Conservation (phyloP, 768 basidiomycete genomes). For the Cubamyces sp. region DNA sequence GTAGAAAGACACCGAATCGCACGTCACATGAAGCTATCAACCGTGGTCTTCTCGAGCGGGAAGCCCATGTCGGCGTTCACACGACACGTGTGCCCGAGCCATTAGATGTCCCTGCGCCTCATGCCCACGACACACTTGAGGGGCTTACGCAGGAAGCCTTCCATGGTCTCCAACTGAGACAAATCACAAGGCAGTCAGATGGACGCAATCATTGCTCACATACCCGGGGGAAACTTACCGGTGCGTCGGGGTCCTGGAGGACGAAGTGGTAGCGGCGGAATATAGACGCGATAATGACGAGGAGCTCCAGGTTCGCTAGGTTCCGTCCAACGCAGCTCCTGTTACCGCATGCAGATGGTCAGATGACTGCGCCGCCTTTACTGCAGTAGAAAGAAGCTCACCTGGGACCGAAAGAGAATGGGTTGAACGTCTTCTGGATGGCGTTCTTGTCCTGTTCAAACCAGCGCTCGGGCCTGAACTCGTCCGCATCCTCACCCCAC, state of each 20-base stretch:
- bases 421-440: conserved; percentile 79
- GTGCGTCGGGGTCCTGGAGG: conserved; percentile 58
- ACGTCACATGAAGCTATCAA: neutral
- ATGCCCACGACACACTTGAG: conserved; percentile 73
- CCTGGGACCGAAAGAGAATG: conserved; percentile 85
- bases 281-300: conserved; percentile 82
- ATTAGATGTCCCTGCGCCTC: conserved; percentile 54
- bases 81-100: neutral
- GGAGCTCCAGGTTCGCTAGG: conserved; percentile 76
- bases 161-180: conserved; percentile 66
- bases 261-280: conserved; percentile 77
- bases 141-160: conserved; percentile 90
- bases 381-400: conserved; percentile 34
- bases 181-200: conserved; percentile 19
- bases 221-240: conserved; percentile 43
- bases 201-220: conserved; percentile 16
- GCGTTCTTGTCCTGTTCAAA: conserved; percentile 65
- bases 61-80: neutral
- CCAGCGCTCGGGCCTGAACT: conserved; percentile 84
- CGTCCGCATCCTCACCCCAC: conserved; percentile 82
- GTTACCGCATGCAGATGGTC: conserved; percentile 1
- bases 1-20: neutral
- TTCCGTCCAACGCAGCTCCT: conserved; percentile 88
- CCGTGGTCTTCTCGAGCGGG: too few species aligned
- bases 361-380: neutral